phyloP scores from a whole-genome alignment of 805 yeast species.

The Jamesozyma rosinii region DNA sequence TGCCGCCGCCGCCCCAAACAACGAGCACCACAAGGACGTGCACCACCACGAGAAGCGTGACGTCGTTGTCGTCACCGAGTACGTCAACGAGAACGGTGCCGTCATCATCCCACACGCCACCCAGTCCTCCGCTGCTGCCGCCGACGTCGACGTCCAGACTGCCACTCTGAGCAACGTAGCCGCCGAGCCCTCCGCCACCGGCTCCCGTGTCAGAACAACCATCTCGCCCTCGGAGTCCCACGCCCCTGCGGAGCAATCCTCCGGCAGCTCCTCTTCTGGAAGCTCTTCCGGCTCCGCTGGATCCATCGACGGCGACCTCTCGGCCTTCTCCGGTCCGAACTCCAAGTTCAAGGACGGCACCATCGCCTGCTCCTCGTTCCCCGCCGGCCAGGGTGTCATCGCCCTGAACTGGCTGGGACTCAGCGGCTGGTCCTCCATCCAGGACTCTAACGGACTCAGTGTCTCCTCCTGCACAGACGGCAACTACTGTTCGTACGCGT shows the following conservation, averaged over 20 bases:
- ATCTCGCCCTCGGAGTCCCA: constrained; percentile 3
- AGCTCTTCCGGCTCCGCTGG: constrained; percentile 23
- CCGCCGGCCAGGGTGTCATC: constrained; percentile 66
- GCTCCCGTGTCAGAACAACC: background rate
- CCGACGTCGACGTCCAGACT: constrained; percentile 17
- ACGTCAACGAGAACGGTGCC: constrained; percentile 24
- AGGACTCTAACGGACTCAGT: constrained; percentile 42
- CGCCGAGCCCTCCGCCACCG: background rate
- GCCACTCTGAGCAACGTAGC: constrained; percentile 15
- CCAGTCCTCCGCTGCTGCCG: constrained; percentile 8
- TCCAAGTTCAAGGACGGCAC: constrained; percentile 61
- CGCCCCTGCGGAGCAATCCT: constrained; percentile 9
- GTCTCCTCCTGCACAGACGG: constrained; percentile 71
- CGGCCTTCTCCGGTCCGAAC: constrained; percentile 46
- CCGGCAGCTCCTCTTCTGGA: constrained; percentile 13
- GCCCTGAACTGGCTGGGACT: constrained; percentile 46
- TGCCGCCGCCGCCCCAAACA: constrained; percentile 17
- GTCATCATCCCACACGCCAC: constrained; percentile 19
- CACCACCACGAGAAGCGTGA: constrained; percentile 22
- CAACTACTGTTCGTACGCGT: constrained; percentile 91
- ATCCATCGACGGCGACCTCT: constrained; percentile 46
- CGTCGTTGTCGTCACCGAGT: constrained; percentile 26
- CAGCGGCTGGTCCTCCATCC: constrained; percentile 41
- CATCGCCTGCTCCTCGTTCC: constrained; percentile 57
- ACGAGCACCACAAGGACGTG: constrained; percentile 11